phyloP scores from a whole-genome alignment of 1,139 yeast species.

The Debaryomyces sp. region DNA sequence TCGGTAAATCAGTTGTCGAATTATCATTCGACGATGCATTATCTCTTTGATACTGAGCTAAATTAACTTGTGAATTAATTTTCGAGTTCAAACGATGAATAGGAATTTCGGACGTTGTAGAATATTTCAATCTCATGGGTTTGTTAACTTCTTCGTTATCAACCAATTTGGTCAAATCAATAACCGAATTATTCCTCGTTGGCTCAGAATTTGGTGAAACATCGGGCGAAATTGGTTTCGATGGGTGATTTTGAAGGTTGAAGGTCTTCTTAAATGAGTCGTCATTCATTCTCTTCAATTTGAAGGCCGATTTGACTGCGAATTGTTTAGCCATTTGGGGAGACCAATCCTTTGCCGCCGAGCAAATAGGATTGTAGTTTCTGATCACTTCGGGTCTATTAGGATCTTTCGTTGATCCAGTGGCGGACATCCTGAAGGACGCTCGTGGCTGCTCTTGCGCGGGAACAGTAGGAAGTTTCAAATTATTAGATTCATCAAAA shows the following conservation, averaged over 20 bases:
- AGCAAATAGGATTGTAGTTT: conserved; percentile 35
- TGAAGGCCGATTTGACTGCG: conserved; percentile 37
- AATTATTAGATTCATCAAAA: conserved; percentile 18
- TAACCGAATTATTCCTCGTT: conserved; percentile 44
- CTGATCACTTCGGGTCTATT: conserved; percentile 17
- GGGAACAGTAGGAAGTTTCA: conserved; percentile 11
- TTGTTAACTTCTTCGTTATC: conserved; percentile 41
- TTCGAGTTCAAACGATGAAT: conserved; percentile 42
- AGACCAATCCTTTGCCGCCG: conserved; percentile 46
- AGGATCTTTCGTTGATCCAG: conserved; percentile 11
- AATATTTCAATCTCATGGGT: conserved; percentile 45
- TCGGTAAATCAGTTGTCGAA: conserved; percentile 33
- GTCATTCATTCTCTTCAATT: conserved; percentile 40
- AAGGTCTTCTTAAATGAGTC: conserved; percentile 41
- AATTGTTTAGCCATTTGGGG: conserved; percentile 31
- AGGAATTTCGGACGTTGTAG: conserved; percentile 44
- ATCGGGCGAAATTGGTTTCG: conserved; percentile 44
- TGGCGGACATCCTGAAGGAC: conserved; percentile 26
- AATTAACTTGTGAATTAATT: conserved; percentile 42
- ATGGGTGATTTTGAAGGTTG: conserved; percentile 35
- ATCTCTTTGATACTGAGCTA: conserved; percentile 31
- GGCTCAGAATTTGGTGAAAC: conserved; percentile 50
- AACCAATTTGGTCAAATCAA: conserved; percentile 41
- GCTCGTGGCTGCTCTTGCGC: conserved; percentile 28
- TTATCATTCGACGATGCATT: conserved; percentile 29